phyloP scores from a whole-genome alignment of 371 early-diverging fungal species.

The Mucor velutinosus region DNA sequence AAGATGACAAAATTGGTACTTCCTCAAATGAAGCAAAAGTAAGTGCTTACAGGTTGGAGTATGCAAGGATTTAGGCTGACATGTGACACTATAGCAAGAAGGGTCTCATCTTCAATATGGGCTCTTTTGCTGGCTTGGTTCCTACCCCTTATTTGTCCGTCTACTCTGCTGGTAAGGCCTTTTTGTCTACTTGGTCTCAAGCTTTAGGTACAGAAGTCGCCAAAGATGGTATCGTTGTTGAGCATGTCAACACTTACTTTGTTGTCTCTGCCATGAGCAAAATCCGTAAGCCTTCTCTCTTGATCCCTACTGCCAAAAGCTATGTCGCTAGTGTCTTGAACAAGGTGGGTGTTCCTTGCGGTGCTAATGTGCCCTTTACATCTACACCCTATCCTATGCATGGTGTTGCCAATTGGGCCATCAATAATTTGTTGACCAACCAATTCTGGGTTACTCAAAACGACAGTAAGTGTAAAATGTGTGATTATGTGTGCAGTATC shows the following conservation, averaged over 20 bases:
- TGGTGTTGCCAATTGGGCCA: conserved; percentile 75
- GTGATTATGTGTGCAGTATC: not conserved
- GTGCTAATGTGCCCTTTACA: conserved; percentile 67
- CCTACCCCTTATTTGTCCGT: conserved; percentile 90
- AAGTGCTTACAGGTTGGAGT: conserved; percentile 20
- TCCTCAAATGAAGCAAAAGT: conserved; percentile 72
- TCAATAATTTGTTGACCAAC: conserved; percentile 64
- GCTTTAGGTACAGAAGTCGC: conserved; percentile 87
- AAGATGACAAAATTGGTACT: conserved; percentile 83
- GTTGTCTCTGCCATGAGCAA: conserved; percentile 94
- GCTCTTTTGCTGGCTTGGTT: conserved; percentile 89
- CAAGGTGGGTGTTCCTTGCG: conserved; percentile 79
- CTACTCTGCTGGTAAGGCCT: conserved; percentile 95
- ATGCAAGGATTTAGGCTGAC: conserved; percentile 10
- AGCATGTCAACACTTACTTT: conserved; percentile 93
- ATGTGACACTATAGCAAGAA: conserved; percentile 47
- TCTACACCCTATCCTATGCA: conserved; percentile 86
- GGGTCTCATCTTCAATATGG: conserved; percentile 93
- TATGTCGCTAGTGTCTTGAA: conserved; percentile 78
- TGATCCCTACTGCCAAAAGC: conserved; percentile 82
- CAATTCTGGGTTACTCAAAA: conserved; percentile 70
- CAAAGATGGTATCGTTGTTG: conserved; percentile 76
- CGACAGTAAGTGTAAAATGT: conserved; percentile 40
- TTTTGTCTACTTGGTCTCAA: conserved; percentile 89
- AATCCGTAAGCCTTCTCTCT: conserved; percentile 73